Evolutionary conservation across 2,329 filamentous ascomycete species (phyloP).

Genomic region (Pseudophaeomoniella oleicola): DNA sequence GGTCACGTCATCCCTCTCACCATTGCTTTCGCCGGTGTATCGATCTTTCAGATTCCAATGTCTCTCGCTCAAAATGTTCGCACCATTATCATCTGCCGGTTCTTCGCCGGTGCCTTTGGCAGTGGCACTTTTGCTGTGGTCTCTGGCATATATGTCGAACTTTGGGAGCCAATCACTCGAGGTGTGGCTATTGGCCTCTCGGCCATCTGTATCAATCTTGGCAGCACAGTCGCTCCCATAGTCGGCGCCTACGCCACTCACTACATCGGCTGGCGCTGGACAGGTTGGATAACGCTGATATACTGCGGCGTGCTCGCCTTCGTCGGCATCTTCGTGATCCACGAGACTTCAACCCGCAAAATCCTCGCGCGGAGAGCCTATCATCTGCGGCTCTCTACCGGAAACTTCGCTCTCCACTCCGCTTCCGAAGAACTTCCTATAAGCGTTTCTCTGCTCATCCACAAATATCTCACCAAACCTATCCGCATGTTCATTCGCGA

Average conservation of each 20-base stretch:
- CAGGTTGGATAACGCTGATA: conserved; percentile 42
- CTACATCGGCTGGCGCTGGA: conserved; percentile 16
- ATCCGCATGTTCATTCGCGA: conserved; percentile 42
- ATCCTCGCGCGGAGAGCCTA: conserved; percentile 4
- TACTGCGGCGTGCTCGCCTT: conserved; percentile 20
- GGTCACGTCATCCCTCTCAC: conserved; percentile 30
- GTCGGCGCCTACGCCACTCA: conserved; percentile 20
- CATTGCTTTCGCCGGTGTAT: conserved; percentile 19
- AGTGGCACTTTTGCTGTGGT: conserved; percentile 15
- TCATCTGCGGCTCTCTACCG: not conserved
- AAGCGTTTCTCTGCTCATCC: conserved; percentile 48
- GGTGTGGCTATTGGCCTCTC: not conserved
- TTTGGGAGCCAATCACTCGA: conserved; percentile 5
- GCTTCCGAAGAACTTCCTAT: conserved; percentile 13
- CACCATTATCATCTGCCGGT: conserved; percentile 14
- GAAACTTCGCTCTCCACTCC: not conserved
- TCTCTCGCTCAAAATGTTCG: conserved; percentile 19
- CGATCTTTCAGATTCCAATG: conserved; percentile 23
- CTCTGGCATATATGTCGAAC: conserved; percentile 9
- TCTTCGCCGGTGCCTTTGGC: conserved; percentile 15
- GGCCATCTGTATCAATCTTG: not conserved
- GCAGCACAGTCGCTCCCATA: not conserved
- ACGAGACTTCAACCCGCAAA: conserved; percentile 15
- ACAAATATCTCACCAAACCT: conserved; percentile 59
- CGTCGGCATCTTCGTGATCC: conserved; percentile 9